Conservation (phyloP, 495 filamentous ascomycete species). For the Podospora sp. region DNA sequence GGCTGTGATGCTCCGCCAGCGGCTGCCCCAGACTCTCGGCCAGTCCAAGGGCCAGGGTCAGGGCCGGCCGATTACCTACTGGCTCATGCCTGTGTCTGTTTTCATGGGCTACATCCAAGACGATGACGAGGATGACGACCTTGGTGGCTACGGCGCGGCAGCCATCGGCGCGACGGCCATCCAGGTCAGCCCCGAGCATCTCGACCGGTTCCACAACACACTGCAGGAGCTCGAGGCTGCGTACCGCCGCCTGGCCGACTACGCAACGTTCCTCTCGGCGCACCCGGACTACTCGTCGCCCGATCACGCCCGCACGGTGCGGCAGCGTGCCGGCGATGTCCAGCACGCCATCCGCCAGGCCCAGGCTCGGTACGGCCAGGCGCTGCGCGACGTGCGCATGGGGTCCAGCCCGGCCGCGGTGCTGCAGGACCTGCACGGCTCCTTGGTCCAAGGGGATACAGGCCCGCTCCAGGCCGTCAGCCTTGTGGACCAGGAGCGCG, state of each 20-base stretch:
- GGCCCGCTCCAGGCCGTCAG: too few relatives aligned
- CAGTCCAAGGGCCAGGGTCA: not conserved
- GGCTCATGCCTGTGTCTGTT: not conserved
- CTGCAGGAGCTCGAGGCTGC: not conserved
- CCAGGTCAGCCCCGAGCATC: constrained; percentile 1
- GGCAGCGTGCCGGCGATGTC: not conserved
- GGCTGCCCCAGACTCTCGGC: not conserved
- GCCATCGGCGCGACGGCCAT: not conserved
- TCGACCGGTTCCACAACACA: not conserved
- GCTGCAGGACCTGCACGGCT: constrained; percentile 1
- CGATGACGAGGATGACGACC: not conserved
- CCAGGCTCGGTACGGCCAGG: constrained; percentile 20
- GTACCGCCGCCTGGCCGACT: constrained; percentile 14
- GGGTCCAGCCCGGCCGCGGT: constrained; percentile 1
- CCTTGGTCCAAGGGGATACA: not conserved
- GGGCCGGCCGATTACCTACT: not conserved
- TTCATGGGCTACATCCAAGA: constrained; percentile 2
- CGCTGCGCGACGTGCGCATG: constrained; percentile 26
- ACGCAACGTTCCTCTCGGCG: constrained; percentile 32
- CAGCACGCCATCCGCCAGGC: not conserved
- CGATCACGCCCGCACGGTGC: constrained; percentile 22
- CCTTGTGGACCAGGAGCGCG: not conserved
- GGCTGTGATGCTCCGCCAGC: constrained; percentile 14
- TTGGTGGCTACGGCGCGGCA: not conserved
- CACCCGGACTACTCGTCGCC: constrained; percentile 22